Base-by-base conservation (phyloP, 2,329 filamentous ascomycete genomes). In the Hypoxylon sp. region DNA sequence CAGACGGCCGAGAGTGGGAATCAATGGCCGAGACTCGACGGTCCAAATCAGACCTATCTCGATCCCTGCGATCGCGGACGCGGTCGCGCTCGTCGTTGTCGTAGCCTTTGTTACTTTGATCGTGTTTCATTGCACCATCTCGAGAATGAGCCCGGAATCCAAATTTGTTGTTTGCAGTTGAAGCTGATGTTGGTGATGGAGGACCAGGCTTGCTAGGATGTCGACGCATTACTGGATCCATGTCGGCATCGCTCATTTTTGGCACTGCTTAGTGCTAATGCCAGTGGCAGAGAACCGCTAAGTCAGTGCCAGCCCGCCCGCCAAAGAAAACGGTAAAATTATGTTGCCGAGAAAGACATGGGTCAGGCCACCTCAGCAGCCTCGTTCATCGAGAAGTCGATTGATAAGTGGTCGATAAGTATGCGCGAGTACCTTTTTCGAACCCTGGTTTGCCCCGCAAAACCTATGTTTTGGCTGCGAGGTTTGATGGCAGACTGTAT, bases 111-210 rank as follows among this genome's bases (percentile, higher is more conserved):
- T 67, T 76, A 74, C 73, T 77, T 68, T 75, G 75, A 78, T 82
- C 79, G 77, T 80, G 77, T 78, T 79, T 79, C 79, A 82, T 80
- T 70, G 78, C 78, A 79, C 75, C 79, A 79, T 82, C 74, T 75
- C 78, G 78, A 74, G 74, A 72, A 68, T 63, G 52, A 17, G 52
- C 30, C 51, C 64, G 68, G 48, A 63, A 62, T 46, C 64, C 67
- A 43, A 62, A 63, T 63, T 69, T 68, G 65, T 68, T 70, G 56
- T 55, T 63, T 57, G 70, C 56, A 50, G 64, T 63, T 61, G 65
- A 55, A 51, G 52, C 64, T 58, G 55, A 65, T 17, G 65, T 38
- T 61, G 67, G 60, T 62, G 70, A 69, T 68, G 64, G 66, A 66
- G 41, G 60, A 63, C 53, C 66, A 66, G 66, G 50, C 66, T 61